Percentiles rank a stretch among this genome's conserved stretches.
Evolutionary conservation across 176 grass and related monocot species (phyloP).

Genomic region (Musa schizocarpa): DNA sequence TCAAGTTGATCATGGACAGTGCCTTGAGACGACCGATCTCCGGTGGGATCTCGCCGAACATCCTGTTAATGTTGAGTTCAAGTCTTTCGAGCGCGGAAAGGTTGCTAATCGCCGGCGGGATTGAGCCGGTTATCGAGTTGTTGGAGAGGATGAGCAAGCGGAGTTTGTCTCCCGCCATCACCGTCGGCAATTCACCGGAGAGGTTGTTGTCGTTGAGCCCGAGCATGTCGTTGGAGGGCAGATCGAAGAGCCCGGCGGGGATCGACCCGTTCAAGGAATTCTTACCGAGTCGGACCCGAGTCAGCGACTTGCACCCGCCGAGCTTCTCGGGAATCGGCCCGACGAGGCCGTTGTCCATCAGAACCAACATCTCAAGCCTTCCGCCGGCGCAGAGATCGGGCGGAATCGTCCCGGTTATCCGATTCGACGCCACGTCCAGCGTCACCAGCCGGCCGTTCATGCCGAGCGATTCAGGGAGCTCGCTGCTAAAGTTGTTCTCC

Average conservation of each 20-base stretch:
- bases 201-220: slow-evolving; percentile 74
- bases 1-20: slow-evolving; percentile 40
- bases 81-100: slow-evolving; percentile 56
- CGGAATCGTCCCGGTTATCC: slow-evolving; percentile 52
- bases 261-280: slow-evolving; percentile 56
- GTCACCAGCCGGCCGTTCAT: slow-evolving; percentile 42
- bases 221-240: slow-evolving; percentile 51
- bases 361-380: slow-evolving; percentile 40
- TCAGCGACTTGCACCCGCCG: slow-evolving; percentile 62
- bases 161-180: slow-evolving; percentile 24
- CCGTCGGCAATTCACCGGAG: slow-evolving; percentile 52
- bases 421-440: slow-evolving; percentile 63
- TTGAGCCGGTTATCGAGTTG: slow-evolving; percentile 12
- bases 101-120: slow-evolving; percentile 64
- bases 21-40: slow-evolving; percentile 54
- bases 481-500: slow-evolving; percentile 75
- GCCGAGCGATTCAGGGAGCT: slow-evolving; percentile 38
- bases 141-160: background rate
- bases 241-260: slow-evolving; percentile 57
- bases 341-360: slow-evolving; percentile 80
- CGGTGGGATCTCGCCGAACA: slow-evolving; percentile 45
- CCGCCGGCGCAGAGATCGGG: slow-evolving; percentile 43
- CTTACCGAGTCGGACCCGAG: slow-evolving; percentile 47
- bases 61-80: slow-evolving; percentile 49
- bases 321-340: slow-evolving; percentile 55